Conservation (phyloP, 768 basidiomycete genomes). For the Boletus subcaerulescens region DNA sequence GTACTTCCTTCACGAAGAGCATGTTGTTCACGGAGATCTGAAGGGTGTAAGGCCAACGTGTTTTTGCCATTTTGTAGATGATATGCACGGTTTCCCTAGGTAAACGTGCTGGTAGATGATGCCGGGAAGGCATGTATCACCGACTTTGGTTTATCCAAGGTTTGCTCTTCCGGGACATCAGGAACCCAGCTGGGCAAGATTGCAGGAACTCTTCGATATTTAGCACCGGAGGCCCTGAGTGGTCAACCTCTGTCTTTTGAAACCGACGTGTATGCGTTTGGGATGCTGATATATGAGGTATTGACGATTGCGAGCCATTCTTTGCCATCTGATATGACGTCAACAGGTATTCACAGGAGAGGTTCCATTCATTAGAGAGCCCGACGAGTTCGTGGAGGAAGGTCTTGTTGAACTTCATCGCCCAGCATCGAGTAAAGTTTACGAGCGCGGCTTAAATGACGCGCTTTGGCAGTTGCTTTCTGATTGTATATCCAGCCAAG, state of each 20-base stretch:
- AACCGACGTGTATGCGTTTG: slow-evolving; percentile 32
- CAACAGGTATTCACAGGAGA: slow-evolving; percentile 7
- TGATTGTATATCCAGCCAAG: background rate
- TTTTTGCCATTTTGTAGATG: background rate
- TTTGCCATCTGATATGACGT: background rate
- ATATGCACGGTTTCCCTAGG: slow-evolving; percentile 8
- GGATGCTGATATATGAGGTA: slow-evolving; percentile 31
- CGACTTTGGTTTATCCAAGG: slow-evolving; percentile 34
- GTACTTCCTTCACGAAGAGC: slow-evolving; percentile 13
- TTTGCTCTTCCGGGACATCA: slow-evolving; percentile 14
- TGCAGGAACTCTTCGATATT: slow-evolving; percentile 31
- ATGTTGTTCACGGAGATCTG: slow-evolving; percentile 30
- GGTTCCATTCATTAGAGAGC: slow-evolving; percentile 4
- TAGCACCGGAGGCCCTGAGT: slow-evolving; percentile 28
- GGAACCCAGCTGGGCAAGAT: slow-evolving; percentile 17
- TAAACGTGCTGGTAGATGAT: slow-evolving; percentile 34
- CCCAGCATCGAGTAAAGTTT: background rate
- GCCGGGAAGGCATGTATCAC: slow-evolving; percentile 28
- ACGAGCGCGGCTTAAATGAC: slow-evolving; percentile 3
- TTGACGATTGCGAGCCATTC: too few species aligned
- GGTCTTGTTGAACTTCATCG: background rate
- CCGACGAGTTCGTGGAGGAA: background rate
- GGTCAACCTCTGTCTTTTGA: slow-evolving; percentile 12
- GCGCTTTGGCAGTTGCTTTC: slow-evolving; percentile 3
- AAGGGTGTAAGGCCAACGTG: slow-evolving; percentile 20